A percentile compares a stretch with the other conserved stretches of the same genome.
Conservation (phyloP, 192 early-diverging fungal species). For the Gryganskiella cystojenkinii region DNA sequence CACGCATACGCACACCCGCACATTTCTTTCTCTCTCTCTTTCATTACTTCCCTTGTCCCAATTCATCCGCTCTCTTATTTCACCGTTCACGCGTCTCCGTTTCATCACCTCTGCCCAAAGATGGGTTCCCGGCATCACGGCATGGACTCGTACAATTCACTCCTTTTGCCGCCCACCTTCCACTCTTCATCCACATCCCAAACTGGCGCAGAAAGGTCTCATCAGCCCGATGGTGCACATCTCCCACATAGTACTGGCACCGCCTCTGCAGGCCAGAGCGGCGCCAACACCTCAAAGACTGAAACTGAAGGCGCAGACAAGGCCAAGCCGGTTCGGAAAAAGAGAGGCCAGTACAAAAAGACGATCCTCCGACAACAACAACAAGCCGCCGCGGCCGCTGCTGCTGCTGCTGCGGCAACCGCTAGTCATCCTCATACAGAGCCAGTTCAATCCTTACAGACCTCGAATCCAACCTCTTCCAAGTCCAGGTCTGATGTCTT, state of each 20-base stretch:
- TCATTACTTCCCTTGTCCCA: neutral
- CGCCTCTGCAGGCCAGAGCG: neutral
- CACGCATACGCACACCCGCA: neutral
- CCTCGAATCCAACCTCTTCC: too few species aligned
- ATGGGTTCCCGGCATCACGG: constrained; percentile 25
- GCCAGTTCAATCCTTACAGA: too few species aligned
- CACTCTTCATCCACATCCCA: neutral
- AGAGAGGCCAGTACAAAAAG: constrained; percentile 46
- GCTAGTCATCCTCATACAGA: neutral
- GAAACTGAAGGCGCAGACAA: constrained; percentile 7
- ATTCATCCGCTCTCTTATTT: neutral
- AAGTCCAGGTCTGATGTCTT: too few species aligned
- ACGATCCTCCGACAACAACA: constrained; percentile 46
- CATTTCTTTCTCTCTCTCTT: neutral
- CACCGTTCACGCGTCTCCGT: neutral
- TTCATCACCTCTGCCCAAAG: neutral
- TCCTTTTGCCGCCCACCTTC: constrained; percentile 31
- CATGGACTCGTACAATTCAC: constrained; percentile 18
- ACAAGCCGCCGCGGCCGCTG: constrained; percentile 30
- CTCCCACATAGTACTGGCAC: neutral
- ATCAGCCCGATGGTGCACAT: neutral
- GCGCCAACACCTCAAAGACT: constrained; percentile 10
- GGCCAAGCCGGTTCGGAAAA: constrained; percentile 22
- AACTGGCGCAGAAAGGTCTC: neutral
- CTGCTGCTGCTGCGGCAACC: constrained; percentile 6